Percentiles rank a stretch among this genome's conserved stretches.
phyloP scores from a whole-genome alignment of 208 protist genomes.

The Naegleria fowleri region DNA sequence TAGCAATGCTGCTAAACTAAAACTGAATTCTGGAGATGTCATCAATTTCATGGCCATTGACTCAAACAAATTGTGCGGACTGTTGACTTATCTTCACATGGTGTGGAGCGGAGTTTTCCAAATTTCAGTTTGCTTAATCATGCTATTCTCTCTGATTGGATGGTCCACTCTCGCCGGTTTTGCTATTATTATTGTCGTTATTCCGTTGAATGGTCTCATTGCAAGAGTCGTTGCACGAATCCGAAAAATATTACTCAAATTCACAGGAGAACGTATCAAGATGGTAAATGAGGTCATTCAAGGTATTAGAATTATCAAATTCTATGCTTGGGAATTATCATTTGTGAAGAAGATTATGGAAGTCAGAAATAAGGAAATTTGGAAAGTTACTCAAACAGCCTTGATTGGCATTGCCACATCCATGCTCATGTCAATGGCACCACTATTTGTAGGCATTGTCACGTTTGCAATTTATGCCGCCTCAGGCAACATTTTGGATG shows the following conservation, averaged over 20 bases:
- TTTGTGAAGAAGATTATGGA: constrained; percentile 19
- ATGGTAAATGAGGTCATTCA: constrained; percentile 31
- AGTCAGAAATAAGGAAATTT: constrained; percentile 54
- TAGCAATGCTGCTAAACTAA: not conserved
- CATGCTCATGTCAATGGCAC: constrained; percentile 45
- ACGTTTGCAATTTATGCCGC: constrained; percentile 58
- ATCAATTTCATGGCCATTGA: constrained; percentile 19
- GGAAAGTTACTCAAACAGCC: not conserved
- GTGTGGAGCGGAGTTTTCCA: constrained; percentile 50
- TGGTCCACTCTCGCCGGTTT: constrained; percentile 40
- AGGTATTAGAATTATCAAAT: constrained; percentile 38
- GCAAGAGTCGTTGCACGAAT: constrained; percentile 32
- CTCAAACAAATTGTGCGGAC: not conserved
- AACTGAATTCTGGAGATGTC: not conserved
- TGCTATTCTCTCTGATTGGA: constrained; percentile 30
- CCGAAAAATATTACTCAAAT: constrained; percentile 18
- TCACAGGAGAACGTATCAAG: constrained; percentile 38
- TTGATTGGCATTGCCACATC: constrained; percentile 45
- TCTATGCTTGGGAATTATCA: constrained; percentile 30
- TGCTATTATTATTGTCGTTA: constrained; percentile 43
- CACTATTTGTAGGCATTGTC: constrained; percentile 54
- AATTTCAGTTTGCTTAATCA: constrained; percentile 34
- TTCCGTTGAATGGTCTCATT: constrained; percentile 41
- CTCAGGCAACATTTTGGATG: constrained; percentile 55
- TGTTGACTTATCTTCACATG: constrained; percentile 45